Percentiles rank a stretch among this genome's conserved stretches.
Conservation (phyloP, 257 asterid species). For the Solanum etuberosum region DNA sequence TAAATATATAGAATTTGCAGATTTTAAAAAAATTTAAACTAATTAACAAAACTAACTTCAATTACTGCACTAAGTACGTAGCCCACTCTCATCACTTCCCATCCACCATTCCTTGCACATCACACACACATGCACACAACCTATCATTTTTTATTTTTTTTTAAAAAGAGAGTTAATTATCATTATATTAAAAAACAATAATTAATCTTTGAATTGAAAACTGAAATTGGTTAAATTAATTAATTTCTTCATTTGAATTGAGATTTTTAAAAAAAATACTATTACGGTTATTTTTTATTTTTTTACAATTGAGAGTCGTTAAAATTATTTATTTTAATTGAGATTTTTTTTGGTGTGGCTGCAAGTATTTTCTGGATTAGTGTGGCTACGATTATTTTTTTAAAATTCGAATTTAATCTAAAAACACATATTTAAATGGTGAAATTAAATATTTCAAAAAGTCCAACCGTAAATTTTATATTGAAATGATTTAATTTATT, state of each 20-base stretch:
- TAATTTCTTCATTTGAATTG: background rate
- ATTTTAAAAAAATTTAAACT: too few species aligned
- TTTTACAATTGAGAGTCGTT: background rate
- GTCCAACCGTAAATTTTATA: background rate
- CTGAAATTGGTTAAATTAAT: background rate
- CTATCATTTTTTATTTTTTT: background rate
- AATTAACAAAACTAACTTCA: background rate
- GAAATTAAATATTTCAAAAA: too few species aligned
- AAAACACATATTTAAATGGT: background rate
- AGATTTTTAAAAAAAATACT: background rate
- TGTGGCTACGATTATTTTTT: background rate
- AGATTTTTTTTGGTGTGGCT: background rate
- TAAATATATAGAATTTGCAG: too few species aligned
- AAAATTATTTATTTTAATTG: too few species aligned
- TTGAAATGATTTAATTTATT: background rate
- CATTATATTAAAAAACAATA: too few species aligned
- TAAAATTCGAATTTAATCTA: background rate
- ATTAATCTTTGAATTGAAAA: background rate
- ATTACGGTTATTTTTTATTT: background rate
- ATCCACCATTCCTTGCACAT: background rate
- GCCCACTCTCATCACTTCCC: background rate
- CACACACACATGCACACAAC: background rate
- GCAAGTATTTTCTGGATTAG: background rate
- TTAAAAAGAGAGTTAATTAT: too few species aligned
- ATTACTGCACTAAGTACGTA: background rate